Evolutionary conservation across 1,284 basidiomycete species (phyloP), one percentile per base, ranked within the genome.

Genomic region (Salmacisia buchloeana): DNA sequence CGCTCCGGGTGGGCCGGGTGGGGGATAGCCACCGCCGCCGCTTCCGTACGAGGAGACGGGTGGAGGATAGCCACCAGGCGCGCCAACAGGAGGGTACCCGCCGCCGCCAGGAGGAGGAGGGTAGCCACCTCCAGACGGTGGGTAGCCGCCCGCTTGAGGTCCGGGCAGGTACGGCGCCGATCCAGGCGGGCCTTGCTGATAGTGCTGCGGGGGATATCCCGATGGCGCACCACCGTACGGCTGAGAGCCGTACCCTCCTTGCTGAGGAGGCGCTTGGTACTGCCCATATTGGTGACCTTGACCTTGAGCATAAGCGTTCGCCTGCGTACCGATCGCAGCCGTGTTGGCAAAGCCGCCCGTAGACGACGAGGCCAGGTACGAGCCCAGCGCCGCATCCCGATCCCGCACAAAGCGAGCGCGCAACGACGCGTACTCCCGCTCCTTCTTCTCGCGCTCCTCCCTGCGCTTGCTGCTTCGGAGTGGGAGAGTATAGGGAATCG

Each of bases 171-270:
- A 70, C 0, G 65, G 65, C 12, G 54, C 58, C 49, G 65, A 49
- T 2, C 63, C 62, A 1, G 3, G 45, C 34, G 65, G 64, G 31
- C n/a, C n/a, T n/a, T n/a, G n/a, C n/a, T n/a, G n/a, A n/a, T n/a
- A n/a, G n/a, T n/a, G n/a, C n/a, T n/a, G n/a, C n/a, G 61, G 33
- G 1, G 49, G 61, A 18, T 63, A 63, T 12, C 66, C 64, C 0
- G 69, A 63, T 31, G 67, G 36, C 0, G 62, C 68, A 10, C 68
- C 68, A 10, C 68, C 68, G 58, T 59, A 1, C 64, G 65, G 12
- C 36, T 36, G 45, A 69, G 31, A 18, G 58, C 64, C 0, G 49
- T 57, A 43, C 65, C 65, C 49, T 63, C 59, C 29, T 67, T 64
- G 31, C 64, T 56, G 49, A 29, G 46, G n/a, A 21, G 49, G 2